These are phyloP conservation scores for Sanghuangporus weigelae DNA, from an alignment of 1,284 basidiomycete genomes.

Conservation along the genomic window DNA sequence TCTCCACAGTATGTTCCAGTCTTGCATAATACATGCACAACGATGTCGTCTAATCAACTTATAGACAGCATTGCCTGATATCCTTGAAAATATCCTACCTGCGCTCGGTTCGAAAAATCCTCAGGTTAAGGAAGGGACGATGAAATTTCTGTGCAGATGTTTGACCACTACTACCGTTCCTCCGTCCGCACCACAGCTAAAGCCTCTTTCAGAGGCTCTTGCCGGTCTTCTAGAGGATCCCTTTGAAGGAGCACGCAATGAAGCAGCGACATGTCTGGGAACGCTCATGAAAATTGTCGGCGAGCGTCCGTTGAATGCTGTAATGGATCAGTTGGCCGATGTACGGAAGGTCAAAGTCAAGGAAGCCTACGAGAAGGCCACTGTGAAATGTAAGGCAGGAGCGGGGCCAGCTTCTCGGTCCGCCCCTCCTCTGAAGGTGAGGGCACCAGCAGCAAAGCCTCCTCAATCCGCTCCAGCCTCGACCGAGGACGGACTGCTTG, in stretches of 20 bases:
- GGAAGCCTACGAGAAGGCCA: conserved; percentile 87
- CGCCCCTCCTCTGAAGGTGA: conserved; percentile 33
- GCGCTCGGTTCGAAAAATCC: conserved; percentile 91
- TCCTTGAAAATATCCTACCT: conserved; percentile 79
- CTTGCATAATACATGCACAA: conserved; percentile 2
- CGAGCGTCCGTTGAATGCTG: conserved; percentile 85
- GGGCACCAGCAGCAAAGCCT: conserved; percentile 28
- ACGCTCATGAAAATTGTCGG: conserved; percentile 97
- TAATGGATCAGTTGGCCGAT: conserved; percentile 86
- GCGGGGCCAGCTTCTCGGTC: conserved; percentile 41
- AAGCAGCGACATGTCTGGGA: conserved; percentile 85
- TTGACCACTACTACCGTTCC: conserved; percentile 68
- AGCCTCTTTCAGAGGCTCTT: conserved; percentile 78
- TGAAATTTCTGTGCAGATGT: conserved; percentile 85
- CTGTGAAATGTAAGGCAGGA: conserved; percentile 79
- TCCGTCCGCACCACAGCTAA: conserved; percentile 72
- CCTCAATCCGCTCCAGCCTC: background rate
- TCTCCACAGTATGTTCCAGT: conserved; percentile 60
- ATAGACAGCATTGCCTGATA: conserved; percentile 77
- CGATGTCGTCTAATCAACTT: conserved; percentile 12
- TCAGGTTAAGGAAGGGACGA: conserved; percentile 90
- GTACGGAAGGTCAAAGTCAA: conserved; percentile 91
- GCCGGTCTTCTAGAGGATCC: conserved; percentile 82
- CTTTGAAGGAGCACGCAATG: conserved; percentile 86
- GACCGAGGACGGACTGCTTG: background rate